These are phyloP conservation scores for Porphyrellus cyaneotinctus DNA, from an alignment of 768 basidiomycete genomes.

Conservation along the genomic window DNA sequence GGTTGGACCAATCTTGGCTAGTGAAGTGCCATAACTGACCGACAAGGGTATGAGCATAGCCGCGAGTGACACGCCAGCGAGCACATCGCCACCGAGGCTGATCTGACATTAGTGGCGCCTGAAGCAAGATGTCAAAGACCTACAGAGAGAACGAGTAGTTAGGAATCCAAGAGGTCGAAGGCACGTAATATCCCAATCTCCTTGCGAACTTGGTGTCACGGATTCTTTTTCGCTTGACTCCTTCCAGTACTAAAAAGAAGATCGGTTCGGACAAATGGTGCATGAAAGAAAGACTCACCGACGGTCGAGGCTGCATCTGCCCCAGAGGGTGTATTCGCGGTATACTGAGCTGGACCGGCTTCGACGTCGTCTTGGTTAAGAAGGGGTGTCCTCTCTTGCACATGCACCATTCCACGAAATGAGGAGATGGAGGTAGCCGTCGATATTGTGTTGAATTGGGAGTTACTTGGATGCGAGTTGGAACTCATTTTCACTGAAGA, in stretches of 20 bases:
- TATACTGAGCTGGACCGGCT: conserved; percentile 22
- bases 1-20: conserved; percentile 81
- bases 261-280: background rate
- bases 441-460: conserved; percentile 22
- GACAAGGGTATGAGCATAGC: conserved; percentile 84
- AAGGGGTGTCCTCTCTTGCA: conserved; percentile 23
- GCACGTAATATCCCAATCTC: conserved; percentile 69
- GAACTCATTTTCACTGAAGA: conserved; percentile 11
- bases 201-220: conserved; percentile 38
- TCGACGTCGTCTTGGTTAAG: conserved; percentile 27
- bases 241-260: conserved; percentile 5
- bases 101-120: background rate
- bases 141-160: conserved; percentile 66
- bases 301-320: conserved; percentile 18
- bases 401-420: conserved; percentile 20
- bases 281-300: conserved; percentile 9
- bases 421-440: conserved; percentile 28
- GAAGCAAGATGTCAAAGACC: conserved; percentile 23
- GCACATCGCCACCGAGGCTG: conserved; percentile 65
- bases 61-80: conserved; percentile 83
- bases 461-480: conserved; percentile 1
- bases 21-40: conserved; percentile 85
- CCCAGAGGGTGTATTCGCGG: conserved; percentile 8
- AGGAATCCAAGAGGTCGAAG: conserved; percentile 76
- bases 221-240: conserved; percentile 13